A percentile compares a stretch with the other conserved stretches of the same genome.
phyloP scores from a whole-genome alignment of 768 basidiomycete genomes.

The Rhodosporidiobolus sp. region DNA sequence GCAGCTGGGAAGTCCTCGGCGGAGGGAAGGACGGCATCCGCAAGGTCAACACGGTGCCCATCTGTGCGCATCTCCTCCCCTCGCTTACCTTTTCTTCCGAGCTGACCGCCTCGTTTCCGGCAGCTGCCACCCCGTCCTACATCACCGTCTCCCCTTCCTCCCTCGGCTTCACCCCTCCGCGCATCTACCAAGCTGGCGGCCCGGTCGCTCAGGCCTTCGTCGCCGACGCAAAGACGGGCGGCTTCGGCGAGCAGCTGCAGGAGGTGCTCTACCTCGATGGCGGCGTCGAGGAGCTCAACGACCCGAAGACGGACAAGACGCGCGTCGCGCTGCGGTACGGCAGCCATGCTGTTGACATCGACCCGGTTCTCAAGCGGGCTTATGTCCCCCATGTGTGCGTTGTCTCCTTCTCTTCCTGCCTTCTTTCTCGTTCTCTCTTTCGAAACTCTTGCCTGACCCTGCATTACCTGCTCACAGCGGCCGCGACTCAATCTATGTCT shows the following conservation, averaged over 20 bases:
- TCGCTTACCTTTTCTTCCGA: neutral
- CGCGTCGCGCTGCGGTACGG: slow-evolving; percentile 45
- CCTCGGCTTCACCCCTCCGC: slow-evolving; percentile 1
- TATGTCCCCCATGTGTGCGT: slow-evolving; percentile 46
- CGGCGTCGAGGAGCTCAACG: slow-evolving; percentile 32
- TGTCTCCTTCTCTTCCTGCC: neutral
- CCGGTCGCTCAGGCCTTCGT: slow-evolving; percentile 44
- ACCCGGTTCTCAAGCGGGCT: slow-evolving; percentile 20
- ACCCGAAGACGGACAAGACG: slow-evolving; percentile 42
- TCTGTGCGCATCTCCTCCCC: slow-evolving; percentile 25
- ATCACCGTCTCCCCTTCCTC: slow-evolving; percentile 35
- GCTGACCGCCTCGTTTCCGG: no score
- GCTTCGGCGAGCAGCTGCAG: slow-evolving; percentile 42
- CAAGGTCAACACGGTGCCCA: slow-evolving; percentile 36
- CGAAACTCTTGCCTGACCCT: neutral
- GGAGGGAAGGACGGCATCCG: slow-evolving; percentile 13
- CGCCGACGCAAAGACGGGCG: slow-evolving; percentile 12
- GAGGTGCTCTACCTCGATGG: slow-evolving; percentile 43
- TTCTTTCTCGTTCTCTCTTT: neutral
- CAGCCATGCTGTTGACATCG: slow-evolving; percentile 44
- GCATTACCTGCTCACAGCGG: slow-evolving; percentile 17
- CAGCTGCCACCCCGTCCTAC: slow-evolving; percentile 45
- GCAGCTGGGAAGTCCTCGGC: slow-evolving; percentile 39
- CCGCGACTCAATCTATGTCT: slow-evolving; percentile 41
- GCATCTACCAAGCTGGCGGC: slow-evolving; percentile 45